phyloP scores from a whole-genome alignment of 495 filamentous ascomycete species.

The Penicillium mononematosum region DNA sequence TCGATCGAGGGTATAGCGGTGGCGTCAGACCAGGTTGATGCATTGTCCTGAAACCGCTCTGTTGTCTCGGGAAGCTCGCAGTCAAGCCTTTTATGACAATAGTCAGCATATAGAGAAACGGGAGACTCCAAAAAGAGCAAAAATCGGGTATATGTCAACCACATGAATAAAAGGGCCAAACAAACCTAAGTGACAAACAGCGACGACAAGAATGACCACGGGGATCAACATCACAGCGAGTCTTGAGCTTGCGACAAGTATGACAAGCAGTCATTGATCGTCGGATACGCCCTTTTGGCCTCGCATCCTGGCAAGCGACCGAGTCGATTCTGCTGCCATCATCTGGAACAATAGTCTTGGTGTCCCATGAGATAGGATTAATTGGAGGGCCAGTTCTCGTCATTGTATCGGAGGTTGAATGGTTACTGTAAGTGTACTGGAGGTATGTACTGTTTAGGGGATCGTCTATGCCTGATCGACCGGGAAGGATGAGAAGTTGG shows the following conservation, averaged over 20 bases:
- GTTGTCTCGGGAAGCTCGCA: constrained; percentile 41
- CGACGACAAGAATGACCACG: constrained; percentile 44
- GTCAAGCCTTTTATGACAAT: constrained; percentile 30
- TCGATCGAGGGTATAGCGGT: constrained; percentile 41
- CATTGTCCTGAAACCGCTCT: constrained; percentile 39
- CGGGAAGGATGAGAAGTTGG: constrained; percentile 1
- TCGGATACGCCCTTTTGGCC: constrained; percentile 40
- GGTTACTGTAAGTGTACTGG: constrained; percentile 1
- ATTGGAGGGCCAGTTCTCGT: constrained; percentile 31
- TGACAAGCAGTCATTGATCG: constrained; percentile 47
- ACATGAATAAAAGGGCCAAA: constrained; percentile 2
- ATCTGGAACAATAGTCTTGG: constrained; percentile 29
- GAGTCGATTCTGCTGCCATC: constrained; percentile 30
- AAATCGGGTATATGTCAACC: constrained; percentile 1
- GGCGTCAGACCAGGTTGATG: constrained; percentile 36
- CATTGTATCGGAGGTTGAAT: constrained; percentile 22
- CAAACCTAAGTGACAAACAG: constrained; percentile 41
- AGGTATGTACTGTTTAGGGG: constrained; percentile 6
- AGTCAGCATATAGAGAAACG: constrained; percentile 16
- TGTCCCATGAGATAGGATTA: constrained; percentile 33
- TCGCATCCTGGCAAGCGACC: constrained; percentile 28
- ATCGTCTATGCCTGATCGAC: constrained; percentile 15
- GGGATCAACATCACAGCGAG: constrained; percentile 42
- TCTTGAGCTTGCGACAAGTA: constrained; percentile 47
- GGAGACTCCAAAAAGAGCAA: constrained; percentile 1